Conservation (phyloP, 2,329 filamentous ascomycete genomes). For the Aureobasidium sp. region DNA sequence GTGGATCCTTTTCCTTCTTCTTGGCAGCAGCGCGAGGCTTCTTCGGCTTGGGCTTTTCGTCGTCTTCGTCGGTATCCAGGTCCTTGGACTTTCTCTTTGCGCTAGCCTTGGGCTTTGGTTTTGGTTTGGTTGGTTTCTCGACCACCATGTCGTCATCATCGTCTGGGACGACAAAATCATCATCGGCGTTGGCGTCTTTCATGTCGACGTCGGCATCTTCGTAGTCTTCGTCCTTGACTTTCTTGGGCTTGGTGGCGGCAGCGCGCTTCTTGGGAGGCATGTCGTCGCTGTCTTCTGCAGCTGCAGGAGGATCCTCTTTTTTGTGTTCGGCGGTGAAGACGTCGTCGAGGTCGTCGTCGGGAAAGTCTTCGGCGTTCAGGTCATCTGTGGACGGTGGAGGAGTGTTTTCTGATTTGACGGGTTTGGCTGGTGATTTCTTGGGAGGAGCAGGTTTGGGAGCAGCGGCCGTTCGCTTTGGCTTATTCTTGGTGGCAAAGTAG, state of each 20-base stretch:
- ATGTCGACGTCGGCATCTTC: conserved; percentile 50
- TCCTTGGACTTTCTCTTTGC: conserved; percentile 53
- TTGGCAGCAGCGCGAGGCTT: conserved; percentile 27
- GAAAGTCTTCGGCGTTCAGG: conserved; percentile 26
- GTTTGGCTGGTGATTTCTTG: conserved; percentile 17
- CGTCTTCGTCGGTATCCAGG: conserved; percentile 43
- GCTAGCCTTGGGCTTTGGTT: conserved; percentile 26
- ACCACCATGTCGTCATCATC: conserved; percentile 34
- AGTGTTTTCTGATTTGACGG: conserved; percentile 24
- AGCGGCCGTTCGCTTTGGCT: conserved; percentile 42
- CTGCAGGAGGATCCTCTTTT: conserved; percentile 49
- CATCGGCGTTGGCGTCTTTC: conserved; percentile 31
- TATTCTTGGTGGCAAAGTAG: conserved; percentile 50
- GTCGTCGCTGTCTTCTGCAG: conserved; percentile 17
- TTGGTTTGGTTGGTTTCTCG: conserved; percentile 28
- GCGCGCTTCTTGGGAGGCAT: conserved; percentile 29
- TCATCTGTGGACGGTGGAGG: conserved; percentile 28
- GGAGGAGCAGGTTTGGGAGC: conserved; percentile 13
- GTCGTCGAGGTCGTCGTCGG: conserved; percentile 31
- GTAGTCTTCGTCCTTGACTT: conserved; percentile 48
- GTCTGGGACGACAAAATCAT: conserved; percentile 35
- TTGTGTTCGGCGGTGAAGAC: conserved; percentile 66
- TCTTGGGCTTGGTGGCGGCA: conserved; percentile 28
- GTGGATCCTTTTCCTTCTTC: conserved; percentile 55
- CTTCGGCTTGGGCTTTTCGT: conserved; percentile 34